phyloP scores from a whole-genome alignment of 306 rosid species.

The Crotalaria pallida region DNA sequence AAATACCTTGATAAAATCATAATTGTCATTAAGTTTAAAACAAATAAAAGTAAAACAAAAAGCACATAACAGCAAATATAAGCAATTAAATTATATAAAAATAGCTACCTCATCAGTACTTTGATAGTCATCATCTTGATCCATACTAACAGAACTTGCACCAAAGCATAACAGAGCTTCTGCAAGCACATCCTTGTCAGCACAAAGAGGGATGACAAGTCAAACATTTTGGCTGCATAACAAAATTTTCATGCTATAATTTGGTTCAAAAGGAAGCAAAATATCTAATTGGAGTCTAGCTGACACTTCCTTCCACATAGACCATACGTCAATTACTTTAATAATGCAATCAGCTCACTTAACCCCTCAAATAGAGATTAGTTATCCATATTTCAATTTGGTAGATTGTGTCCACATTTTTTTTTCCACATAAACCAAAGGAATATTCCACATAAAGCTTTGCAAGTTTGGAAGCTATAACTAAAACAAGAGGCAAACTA shows the following conservation, averaged over 20 bases:
- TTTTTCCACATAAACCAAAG: no score
- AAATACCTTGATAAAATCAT: not conserved
- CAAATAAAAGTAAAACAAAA: not conserved
- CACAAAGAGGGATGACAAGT: slow-evolving; percentile 25
- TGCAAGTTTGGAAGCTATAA: not conserved
- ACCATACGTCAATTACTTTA: not conserved
- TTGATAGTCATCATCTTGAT: slow-evolving; percentile 40
- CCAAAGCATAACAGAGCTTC: slow-evolving; percentile 92
- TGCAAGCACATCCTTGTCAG: slow-evolving; percentile 62
- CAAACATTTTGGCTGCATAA: slow-evolving; percentile 15
- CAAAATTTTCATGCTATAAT: not conserved
- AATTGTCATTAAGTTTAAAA: not conserved
- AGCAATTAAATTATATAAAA: not conserved
- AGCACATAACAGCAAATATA: not conserved
- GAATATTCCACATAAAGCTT: not conserved
- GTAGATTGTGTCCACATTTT: not conserved
- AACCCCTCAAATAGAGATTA: not conserved
- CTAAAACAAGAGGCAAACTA: not conserved
- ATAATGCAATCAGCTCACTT: not conserved
- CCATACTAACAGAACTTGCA: slow-evolving; percentile 62
- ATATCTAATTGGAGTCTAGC: not conserved
- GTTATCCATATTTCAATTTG: not conserved
- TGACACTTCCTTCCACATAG: not conserved
- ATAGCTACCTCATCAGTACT: slow-evolving; percentile 45
- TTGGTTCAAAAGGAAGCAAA: not conserved